Percentiles rank a stretch among this genome's conserved stretches.
phyloP scores from a whole-genome alignment of 441 rosid genomes.

The Jatropha multifida region DNA sequence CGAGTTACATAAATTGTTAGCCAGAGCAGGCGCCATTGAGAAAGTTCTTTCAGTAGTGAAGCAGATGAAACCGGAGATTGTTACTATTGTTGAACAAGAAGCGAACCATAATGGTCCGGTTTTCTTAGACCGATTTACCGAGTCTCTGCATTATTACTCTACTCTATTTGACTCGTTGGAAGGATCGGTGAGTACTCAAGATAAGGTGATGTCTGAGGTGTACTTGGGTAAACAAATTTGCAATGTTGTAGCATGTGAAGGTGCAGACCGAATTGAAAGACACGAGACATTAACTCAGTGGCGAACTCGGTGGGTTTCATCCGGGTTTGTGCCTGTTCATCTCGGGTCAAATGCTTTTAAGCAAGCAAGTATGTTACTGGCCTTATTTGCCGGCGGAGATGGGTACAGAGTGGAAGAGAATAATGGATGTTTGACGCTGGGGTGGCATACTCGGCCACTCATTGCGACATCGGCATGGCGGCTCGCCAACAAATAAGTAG shows the following conservation, averaged over 20 bases:
- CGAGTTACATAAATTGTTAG: conserved; percentile 70
- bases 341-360: conserved; percentile 83
- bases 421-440: conserved; percentile 76
- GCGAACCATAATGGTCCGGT: conserved; percentile 79
- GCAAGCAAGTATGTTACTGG: conserved; percentile 86
- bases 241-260: conserved; percentile 74
- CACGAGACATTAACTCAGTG: conserved; percentile 74
- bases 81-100: conserved; percentile 89
- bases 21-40: conserved; percentile 59
- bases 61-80: conserved; percentile 66
- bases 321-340: conserved; percentile 67
- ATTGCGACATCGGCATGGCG: conserved; percentile 93
- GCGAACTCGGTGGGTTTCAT: conserved; percentile 52
- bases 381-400: conserved; percentile 69
- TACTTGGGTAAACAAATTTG: conserved; percentile 74
- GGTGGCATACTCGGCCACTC: conserved; percentile 89
- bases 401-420: conserved; percentile 90
- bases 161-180: conserved; percentile 86
- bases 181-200: conserved; percentile 45
- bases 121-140: conserved; percentile 80
- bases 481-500: conserved; percentile 20
- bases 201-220: conserved; percentile 68
- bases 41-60: conserved; percentile 62
- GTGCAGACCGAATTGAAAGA: conserved; percentile 69
- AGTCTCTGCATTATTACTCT: conserved; percentile 72